Conservation (phyloP, 148 eudicot species). For the Polygonum maritimum region DNA sequence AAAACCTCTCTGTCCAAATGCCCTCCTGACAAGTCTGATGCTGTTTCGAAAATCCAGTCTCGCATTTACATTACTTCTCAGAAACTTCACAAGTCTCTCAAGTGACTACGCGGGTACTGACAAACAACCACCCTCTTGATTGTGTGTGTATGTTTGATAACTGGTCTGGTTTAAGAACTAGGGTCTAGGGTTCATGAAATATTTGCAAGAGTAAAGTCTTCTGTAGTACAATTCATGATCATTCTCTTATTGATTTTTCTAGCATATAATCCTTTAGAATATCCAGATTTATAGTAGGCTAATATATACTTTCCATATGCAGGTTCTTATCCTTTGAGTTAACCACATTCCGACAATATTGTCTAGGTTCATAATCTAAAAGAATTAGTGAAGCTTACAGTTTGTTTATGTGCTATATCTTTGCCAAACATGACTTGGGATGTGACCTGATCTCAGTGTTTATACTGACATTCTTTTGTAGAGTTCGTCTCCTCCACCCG, state of each 20-base stretch:
- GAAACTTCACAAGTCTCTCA: conserved; percentile 34
- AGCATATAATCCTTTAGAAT: no score
- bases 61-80: conserved; percentile 45
- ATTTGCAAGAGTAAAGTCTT: background rate
- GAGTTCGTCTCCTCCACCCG: background rate
- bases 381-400: no score
- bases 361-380: no score
- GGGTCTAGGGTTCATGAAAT: background rate
- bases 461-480: background rate
- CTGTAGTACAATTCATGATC: background rate
- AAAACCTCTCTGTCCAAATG: conserved; percentile 62
- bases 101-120: conserved; percentile 22
- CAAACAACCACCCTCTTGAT: background rate
- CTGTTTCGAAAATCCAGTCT: conserved; percentile 65
- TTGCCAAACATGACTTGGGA: background rate
- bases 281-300: background rate
- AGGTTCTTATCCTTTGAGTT: no score
- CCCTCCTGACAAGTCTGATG: conserved; percentile 63
- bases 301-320: no score
- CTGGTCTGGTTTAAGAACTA: background rate
- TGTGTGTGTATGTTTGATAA: background rate
- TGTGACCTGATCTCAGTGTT: background rate
- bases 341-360: no score
- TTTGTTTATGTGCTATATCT: background rate
- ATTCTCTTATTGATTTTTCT: background rate